Evolutionary conservation across 2,329 filamentous ascomycete genomes (phyloP), one percentile per base, ranked within the genome.

Genomic region (Teratosphaeria viscida): DNA sequence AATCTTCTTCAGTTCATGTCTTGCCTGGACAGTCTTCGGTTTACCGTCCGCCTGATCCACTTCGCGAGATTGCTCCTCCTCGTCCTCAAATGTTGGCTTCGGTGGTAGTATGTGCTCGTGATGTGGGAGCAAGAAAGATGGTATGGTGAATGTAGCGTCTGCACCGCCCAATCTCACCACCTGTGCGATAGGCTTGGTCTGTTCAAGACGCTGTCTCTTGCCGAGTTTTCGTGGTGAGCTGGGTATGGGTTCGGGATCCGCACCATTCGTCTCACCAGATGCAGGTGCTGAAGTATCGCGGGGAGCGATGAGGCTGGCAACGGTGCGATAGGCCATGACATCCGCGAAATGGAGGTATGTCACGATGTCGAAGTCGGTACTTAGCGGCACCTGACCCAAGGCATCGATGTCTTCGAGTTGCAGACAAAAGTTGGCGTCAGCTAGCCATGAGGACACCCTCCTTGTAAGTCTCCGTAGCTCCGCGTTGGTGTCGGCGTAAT

Each of bases 71-170:
- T 75, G 67, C 14, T 73, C 66, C 53, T 69, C 34, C 52, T 71
- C 62, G 23, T 73, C 69, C 34, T 71, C 60, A 2, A 60, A n/a
- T 3, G 75, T 76, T 1, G 76, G 74, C 19, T 68, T 66, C 0
- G 70, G 61, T 6, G 80, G 80, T 12, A 82, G 65, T 4, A 82
- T 68, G 64, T 82, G 80, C 60, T 82, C 80, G 63, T 82, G 81
- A 62, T 81, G 80, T 5, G 81, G 81, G 5, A 82, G 72, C 1
- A 83, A 67, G 63, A 75, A 81, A 5, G 72, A 74, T 0, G 81
- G 81, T 10, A 82, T 72, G 2, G 72, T 71, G 55, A 82, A 74
- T 0, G 74, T 74, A 0, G 77, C 78, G 60, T 82, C 79, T 29
- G 78, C 78, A 6, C 80, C 80, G 23, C 77, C 79, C 0, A 82